Conservation (phyloP, 2,329 filamentous ascomycete genomes). For the Monosporascus cannonballus region DNA sequence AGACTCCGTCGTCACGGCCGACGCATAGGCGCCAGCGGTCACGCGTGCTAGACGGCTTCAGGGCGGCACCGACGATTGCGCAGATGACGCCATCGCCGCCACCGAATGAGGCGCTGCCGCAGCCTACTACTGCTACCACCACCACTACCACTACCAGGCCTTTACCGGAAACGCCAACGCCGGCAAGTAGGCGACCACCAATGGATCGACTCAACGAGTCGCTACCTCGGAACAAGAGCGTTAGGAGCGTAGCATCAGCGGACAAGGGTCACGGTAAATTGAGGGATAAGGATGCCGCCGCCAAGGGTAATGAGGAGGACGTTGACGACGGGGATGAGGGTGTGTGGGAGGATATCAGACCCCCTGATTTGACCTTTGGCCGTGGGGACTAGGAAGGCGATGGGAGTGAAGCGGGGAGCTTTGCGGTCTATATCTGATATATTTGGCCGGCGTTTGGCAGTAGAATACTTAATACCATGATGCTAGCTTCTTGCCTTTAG, state of each 20-base stretch:
- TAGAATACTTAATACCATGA: no score
- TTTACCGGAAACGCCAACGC: slow-evolving; percentile 17
- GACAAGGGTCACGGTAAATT: not conserved
- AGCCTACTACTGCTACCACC: not conserved
- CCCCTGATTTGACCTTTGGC: slow-evolving; percentile 18
- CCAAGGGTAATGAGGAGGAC: not conserved
- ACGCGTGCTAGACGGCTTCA: slow-evolving; percentile 1
- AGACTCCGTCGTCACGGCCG: slow-evolving; percentile 9
- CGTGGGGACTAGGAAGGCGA: slow-evolving; percentile 20
- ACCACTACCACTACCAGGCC: slow-evolving; percentile 2
- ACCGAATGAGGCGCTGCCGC: not conserved
- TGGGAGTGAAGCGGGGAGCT: slow-evolving; percentile 22
- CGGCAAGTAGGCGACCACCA: slow-evolving; percentile 7
- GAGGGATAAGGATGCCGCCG: not conserved
- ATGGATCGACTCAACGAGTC: slow-evolving; percentile 10
- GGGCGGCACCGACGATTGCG: not conserved
- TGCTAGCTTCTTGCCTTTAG: no score
- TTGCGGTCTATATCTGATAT: slow-evolving; percentile 23
- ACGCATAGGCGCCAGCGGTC: slow-evolving; percentile 10
- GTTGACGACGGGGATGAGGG: slow-evolving; percentile 19
- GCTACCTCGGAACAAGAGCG: slow-evolving; percentile 3
- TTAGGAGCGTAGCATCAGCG: slow-evolving; percentile 8
- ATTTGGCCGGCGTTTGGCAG: not conserved
- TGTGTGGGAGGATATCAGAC: slow-evolving; percentile 23
- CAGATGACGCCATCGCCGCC: not conserved